These are phyloP conservation scores for Aureobasidium sp. DNA, from an alignment of 2,329 filamentous ascomycete species.

Conservation along the genomic window DNA sequence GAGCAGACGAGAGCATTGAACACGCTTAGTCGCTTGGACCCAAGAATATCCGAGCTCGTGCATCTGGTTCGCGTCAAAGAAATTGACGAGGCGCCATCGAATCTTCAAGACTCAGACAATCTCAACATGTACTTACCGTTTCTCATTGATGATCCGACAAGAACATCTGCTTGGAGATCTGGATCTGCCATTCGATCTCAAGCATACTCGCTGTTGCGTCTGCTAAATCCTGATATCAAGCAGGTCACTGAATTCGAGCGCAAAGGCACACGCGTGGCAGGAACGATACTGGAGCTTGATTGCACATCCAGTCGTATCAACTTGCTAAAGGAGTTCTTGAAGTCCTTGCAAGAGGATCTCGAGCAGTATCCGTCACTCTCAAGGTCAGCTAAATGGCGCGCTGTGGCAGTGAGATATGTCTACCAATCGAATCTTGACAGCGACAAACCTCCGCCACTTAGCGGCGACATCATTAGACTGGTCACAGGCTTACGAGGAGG, in stretches of 20 bases:
- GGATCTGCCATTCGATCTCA: slow-evolving; percentile 32
- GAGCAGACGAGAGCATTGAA: background rate
- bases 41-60: slow-evolving; percentile 46
- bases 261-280: slow-evolving; percentile 27
- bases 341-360: background rate
- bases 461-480: slow-evolving; percentile 7
- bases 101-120: slow-evolving; percentile 18
- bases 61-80: slow-evolving; percentile 36
- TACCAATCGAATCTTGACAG: slow-evolving; percentile 14
- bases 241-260: slow-evolving; percentile 34
- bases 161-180: slow-evolving; percentile 38
- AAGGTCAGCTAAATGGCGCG: slow-evolving; percentile 17
- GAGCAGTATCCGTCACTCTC: background rate
- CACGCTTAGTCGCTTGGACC: slow-evolving; percentile 35
- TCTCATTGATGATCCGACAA: slow-evolving; percentile 44
- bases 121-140: slow-evolving; percentile 58
- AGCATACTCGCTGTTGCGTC: slow-evolving; percentile 34
- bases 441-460: slow-evolving; percentile 16
- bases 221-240: slow-evolving; percentile 13
- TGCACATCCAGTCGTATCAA: background rate
- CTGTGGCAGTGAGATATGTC: slow-evolving; percentile 10
- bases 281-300: slow-evolving; percentile 11
- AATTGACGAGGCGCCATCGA: background rate
- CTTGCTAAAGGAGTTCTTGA: slow-evolving; percentile 5
- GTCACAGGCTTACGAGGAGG: slow-evolving; percentile 12